Percentiles rank a stretch among this genome's conserved stretches.
phyloP scores from a whole-genome alignment of 768 basidiomycete genomes.

The Termitomyces sp. region DNA sequence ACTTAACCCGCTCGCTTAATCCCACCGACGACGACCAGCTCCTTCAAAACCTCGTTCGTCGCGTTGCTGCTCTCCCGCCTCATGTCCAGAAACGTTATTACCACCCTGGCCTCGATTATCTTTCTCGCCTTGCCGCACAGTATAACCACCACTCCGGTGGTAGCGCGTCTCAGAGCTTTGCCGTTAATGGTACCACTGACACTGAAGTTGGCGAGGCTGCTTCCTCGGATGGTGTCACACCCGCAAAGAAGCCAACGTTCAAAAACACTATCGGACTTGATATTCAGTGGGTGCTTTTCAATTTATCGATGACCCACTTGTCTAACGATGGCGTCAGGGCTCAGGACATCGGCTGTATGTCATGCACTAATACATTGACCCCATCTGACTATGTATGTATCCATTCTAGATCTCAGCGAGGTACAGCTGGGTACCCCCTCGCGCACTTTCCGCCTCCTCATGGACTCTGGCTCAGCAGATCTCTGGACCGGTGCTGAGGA shows the following conservation, averaged over 20 bases:
- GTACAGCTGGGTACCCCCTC: slow-evolving; percentile 45
- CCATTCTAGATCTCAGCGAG: slow-evolving; percentile 25
- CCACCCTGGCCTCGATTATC: slow-evolving; percentile 1
- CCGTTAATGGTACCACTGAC: slow-evolving; percentile 1
- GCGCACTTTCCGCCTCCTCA: slow-evolving; percentile 42
- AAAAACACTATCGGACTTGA: slow-evolving; percentile 46
- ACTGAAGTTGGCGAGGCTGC: slow-evolving; percentile 22
- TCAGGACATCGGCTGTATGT: slow-evolving; percentile 48
- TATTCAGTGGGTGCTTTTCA: slow-evolving; percentile 44
- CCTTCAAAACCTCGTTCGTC: slow-evolving; percentile 32
- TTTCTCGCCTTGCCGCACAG: slow-evolving; percentile 3
- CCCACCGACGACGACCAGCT: slow-evolving; percentile 34
- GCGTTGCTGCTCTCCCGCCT: slow-evolving; percentile 31
- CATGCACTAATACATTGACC: not conserved
- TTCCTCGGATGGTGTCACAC: slow-evolving; percentile 15
- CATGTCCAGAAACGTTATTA: slow-evolving; percentile 19
- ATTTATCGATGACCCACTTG: not conserved
- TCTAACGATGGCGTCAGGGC: slow-evolving; percentile 25
- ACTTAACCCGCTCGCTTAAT: slow-evolving; percentile 47
- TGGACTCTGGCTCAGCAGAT: slow-evolving; percentile 65
- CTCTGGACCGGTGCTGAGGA: slow-evolving; percentile 52
- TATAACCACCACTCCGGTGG: not conserved
- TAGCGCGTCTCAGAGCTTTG: not conserved
- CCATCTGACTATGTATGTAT: not conserved
- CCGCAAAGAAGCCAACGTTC: slow-evolving; percentile 13